Base-by-base conservation (phyloP, 2,329 filamentous ascomycete species). In the Fusarium mundagurra region DNA sequence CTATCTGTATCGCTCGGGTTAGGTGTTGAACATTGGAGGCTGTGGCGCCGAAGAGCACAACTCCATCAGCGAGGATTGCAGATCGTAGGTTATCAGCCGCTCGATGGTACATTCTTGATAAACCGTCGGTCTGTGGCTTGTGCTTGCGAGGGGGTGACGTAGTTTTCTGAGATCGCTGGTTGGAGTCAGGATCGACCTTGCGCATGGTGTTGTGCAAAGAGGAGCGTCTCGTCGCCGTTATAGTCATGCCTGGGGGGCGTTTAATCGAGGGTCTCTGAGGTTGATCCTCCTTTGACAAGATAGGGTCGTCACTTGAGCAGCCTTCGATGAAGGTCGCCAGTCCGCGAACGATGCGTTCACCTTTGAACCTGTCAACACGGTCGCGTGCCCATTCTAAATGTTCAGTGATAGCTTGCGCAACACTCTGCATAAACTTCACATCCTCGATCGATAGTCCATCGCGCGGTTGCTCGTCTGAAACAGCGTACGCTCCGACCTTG, bases 401-500 rank as follows among this genome's bases (percentile, higher is more conserved):
- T 43, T 90, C 86, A 82, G 91, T 90, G 9, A 90, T 84, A 8
- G 89, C 87, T 24, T 82, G 82, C 1, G 87, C 84, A 80, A 92
- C 84, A 45, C 90, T 89, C 48, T 87, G 85, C 78, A 93, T 82
- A 55, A 89, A 91, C 29, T 85, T 83, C 5, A 87, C 70, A 57
- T 90, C 86, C 14, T 83, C 83, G 1, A 83, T 76, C 17, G 81
- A 82, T 24, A 92, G 76, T 0, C 86, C 87, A 47, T 86, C 76
- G 20, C 89, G 86, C 0, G 88, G 86, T n/a, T 84, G 83, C 48
- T 88, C 86, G 72, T 92, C 90, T 7, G 91, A 82, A 5, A 92
- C 86, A 60, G 88, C 87, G 67, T 91, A 90, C 17, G 86, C 86
- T 16, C 91, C 91, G 63, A 93, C 89, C 53, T 88, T 86, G 34